phyloP scores from a whole-genome alignment of 2,329 filamentous ascomycete genomes.

The Chalara sp. region DNA sequence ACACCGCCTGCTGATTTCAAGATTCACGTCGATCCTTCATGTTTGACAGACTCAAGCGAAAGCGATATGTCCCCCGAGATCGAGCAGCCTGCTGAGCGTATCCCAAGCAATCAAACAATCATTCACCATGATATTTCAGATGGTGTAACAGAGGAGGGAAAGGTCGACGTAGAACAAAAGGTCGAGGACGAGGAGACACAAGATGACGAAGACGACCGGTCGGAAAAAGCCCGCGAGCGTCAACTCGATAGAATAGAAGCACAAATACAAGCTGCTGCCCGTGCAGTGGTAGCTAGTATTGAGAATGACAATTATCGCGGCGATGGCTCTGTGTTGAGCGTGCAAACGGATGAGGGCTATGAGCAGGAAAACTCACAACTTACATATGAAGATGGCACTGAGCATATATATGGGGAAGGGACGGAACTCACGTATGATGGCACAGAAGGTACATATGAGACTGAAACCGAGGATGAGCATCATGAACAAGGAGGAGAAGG shows the following conservation, averaged over 20 bases:
- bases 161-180: not conserved
- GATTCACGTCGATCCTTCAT: constrained; percentile 25
- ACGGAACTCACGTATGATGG: constrained; percentile 16
- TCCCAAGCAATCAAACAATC: constrained; percentile 17
- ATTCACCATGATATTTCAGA: constrained; percentile 13
- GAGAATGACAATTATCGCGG: constrained; percentile 30
- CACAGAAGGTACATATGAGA: constrained; percentile 15
- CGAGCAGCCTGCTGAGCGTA: constrained; percentile 15
- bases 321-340: constrained; percentile 28
- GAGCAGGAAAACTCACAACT: constrained; percentile 13
- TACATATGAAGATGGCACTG: constrained; percentile 14
- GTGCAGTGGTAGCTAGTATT: constrained; percentile 42
- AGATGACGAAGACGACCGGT: not conserved
- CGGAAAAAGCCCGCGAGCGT: constrained; percentile 13
- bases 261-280: constrained; percentile 45
- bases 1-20: constrained; percentile 18
- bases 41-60: constrained; percentile 16
- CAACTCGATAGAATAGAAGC: constrained; percentile 36
- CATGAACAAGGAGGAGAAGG: constrained; percentile 9
- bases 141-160: not conserved
- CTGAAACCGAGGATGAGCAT: constrained; percentile 13
- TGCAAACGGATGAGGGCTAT: constrained; percentile 24
- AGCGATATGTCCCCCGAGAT: constrained; percentile 8
- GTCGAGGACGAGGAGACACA: constrained; percentile 7
- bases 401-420: constrained; percentile 22